Evolutionary conservation across 208 protist genomes (phyloP), one percentile per base, ranked within the genome.

Genomic region (Wallacemonas rigidus): DNA sequence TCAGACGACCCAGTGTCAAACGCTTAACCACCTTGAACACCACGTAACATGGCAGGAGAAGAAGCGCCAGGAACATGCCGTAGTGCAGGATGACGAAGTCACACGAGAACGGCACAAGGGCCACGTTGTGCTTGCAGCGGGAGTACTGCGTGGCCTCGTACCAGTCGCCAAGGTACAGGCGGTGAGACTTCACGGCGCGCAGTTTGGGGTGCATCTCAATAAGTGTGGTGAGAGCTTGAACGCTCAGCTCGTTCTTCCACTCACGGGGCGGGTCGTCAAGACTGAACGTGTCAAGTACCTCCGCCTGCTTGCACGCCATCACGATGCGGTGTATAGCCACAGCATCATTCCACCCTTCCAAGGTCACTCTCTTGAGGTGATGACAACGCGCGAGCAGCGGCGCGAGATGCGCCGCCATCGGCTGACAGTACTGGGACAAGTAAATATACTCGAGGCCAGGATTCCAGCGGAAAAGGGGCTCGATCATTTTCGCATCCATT

Each of bases 161-260:
- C 92, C 88, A 94, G 72, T 94, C 90, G 0, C 65, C 70, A 35
- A 97, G 79, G 69, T 87, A 95, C 35, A 90, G 68, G 2, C 87
- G 83, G 41, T 90, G 86, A 26, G 87, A 86, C 76, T 92, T 88
- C 6, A 97, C 85, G 40, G 77, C 77, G 17, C 88, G 82, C 60
- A 97, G 76, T 67, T 87, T 89, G 5, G 92, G 92, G 80, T 97
- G 90, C 92, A 97, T 97, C 82, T 97, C 92, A 69, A 94, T 91
- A 6, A 97, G 79, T 2, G 89, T 94, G 2, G 82, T 83, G 41
- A 97, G 86, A 1, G 92, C 90, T 79, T 97, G 90, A 61, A 97
- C 90, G 40, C 87, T 83, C 1, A 97, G 75, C 76, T 97, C 92
- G 77, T 92, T 93, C 68, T 87, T 88, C 89, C 92, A 97, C 44